Conservation (phyloP, 345 rosid species). For the Chamaenerion angustifolium region DNA sequence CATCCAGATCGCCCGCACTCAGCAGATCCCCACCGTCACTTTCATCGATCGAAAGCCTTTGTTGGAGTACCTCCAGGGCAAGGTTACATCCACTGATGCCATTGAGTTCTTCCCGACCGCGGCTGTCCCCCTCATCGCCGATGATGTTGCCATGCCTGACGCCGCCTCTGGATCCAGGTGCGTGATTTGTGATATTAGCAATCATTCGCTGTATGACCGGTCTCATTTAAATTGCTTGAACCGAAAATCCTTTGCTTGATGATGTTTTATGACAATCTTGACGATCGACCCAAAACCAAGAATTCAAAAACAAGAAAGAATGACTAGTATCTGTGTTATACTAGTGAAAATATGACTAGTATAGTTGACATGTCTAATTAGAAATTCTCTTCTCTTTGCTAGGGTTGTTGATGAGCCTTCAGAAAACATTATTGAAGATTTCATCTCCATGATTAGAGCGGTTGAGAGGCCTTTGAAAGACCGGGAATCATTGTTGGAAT, state of each 20-base stretch:
- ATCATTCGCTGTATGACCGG: too few relatives aligned
- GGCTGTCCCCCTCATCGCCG: slow-evolving; percentile 1
- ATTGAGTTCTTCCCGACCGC: slow-evolving; percentile 53
- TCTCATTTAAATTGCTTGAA: neutral
- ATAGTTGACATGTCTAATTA: neutral
- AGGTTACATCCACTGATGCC: slow-evolving; percentile 47
- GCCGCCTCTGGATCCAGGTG: slow-evolving; percentile 6
- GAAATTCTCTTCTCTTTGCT: neutral
- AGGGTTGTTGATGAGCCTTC: slow-evolving; percentile 10
- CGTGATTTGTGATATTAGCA: neutral
- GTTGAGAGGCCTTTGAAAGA: slow-evolving; percentile 72
- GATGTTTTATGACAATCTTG: too few relatives aligned
- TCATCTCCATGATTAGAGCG: slow-evolving; percentile 30
- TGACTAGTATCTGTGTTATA: too few relatives aligned
- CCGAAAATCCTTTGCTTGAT: too few relatives aligned
- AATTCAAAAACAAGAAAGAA: too few relatives aligned
- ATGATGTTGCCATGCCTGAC: neutral
- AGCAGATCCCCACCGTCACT: slow-evolving; percentile 54
- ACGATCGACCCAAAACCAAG: too few relatives aligned
- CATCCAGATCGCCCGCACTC: slow-evolving; percentile 47
- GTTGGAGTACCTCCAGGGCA: slow-evolving; percentile 71
- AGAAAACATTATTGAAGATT: slow-evolving; percentile 3
- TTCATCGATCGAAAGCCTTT: slow-evolving; percentile 77
- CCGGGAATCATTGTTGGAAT: slow-evolving; percentile 50
- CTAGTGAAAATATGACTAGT: too few relatives aligned